phyloP scores from a whole-genome alignment of 2,329 filamentous ascomycete genomes.

The Trichoderma sp. region DNA sequence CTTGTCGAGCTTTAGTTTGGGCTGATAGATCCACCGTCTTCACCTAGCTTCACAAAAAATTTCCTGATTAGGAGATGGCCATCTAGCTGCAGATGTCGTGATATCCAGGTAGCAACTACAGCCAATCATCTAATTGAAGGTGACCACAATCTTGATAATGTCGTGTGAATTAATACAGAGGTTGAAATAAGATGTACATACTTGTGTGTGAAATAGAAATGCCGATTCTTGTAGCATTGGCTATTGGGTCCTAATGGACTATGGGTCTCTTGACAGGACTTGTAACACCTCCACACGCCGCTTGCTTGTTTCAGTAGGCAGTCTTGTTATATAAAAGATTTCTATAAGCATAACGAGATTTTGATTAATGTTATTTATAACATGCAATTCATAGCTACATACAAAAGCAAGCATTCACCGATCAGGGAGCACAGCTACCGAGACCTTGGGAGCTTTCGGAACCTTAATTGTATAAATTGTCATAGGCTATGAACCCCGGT shows the following conservation, averaged over 20 bases:
- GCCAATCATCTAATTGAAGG: background rate
- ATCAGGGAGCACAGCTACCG: background rate
- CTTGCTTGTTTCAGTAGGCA: background rate
- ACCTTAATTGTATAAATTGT: too few species aligned
- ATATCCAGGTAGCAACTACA: background rate
- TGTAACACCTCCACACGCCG: background rate
- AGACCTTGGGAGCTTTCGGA: background rate
- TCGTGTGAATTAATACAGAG: background rate
- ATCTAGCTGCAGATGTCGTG: background rate
- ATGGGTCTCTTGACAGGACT: background rate
- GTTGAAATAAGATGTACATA: too few species aligned
- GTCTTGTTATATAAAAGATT: background rate
- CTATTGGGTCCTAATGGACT: background rate
- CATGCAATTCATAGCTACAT: background rate
- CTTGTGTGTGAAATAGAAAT: too few species aligned
- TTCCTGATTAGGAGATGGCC: background rate
- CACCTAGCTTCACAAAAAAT: constrained; percentile 1
- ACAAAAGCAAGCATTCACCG: too few species aligned
- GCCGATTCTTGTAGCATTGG: background rate
- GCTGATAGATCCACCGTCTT: background rate
- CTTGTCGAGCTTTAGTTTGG: background rate
- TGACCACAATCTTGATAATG: background rate
- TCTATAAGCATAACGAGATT: background rate
- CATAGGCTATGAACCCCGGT: background rate
- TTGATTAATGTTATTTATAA: background rate